phyloP scores from a whole-genome alignment of 169 alveolate species.

The Plasmodium reichenowi region DNA sequence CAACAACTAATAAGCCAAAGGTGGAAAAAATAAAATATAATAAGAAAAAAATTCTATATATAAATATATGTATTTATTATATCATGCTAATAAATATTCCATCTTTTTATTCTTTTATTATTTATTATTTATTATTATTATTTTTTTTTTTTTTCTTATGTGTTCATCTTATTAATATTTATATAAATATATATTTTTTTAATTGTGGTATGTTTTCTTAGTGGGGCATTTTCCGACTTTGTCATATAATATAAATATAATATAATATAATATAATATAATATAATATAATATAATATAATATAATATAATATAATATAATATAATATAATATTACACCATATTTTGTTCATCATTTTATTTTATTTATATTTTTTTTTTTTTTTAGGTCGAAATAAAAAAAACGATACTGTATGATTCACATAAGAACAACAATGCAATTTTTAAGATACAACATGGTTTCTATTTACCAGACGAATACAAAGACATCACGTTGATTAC shows the following conservation, averaged over 20 bases:
- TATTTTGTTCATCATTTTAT: not conserved
- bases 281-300: too few species aligned
- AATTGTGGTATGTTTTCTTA: too few species aligned
- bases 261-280: not conserved
- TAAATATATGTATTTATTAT: not conserved
- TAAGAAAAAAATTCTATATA: slow-evolving; percentile 3
- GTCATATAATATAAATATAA: too few species aligned
- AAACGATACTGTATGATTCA: slow-evolving; percentile 51
- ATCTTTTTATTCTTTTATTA: too few species aligned
- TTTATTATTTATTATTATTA: too few species aligned
- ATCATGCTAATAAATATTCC: not conserved
- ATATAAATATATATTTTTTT: too few species aligned
- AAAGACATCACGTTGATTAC: slow-evolving; percentile 64
- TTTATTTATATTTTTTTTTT: not conserved
- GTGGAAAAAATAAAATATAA: slow-evolving; percentile 14
- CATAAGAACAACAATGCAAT: slow-evolving; percentile 74
- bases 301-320: too few species aligned
- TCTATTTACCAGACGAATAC: slow-evolving; percentile 68
- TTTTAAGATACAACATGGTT: slow-evolving; percentile 57
- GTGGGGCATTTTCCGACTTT: too few species aligned
- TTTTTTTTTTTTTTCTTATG: too few species aligned
- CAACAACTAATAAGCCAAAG: slow-evolving; percentile 30
- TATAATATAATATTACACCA: not conserved
- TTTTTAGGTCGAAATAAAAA: slow-evolving; percentile 36
- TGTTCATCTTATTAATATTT: too few species aligned